Evolutionary conservation across 305 asterid genomes (phyloP).

Genomic region (Fraxinus paxiana): DNA sequence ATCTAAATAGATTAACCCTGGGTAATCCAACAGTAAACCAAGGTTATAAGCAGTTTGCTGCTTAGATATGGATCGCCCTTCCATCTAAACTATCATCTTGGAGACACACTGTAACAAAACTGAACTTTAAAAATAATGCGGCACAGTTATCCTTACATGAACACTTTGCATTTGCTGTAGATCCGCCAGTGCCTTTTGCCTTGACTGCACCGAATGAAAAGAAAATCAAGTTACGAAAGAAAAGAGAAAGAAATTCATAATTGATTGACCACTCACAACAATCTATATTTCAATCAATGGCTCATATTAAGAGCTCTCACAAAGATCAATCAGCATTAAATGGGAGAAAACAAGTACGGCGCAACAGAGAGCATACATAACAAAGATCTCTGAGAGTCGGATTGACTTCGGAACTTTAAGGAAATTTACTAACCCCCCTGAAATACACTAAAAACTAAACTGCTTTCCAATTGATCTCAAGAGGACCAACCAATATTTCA

Average conservation of each 20-base stretch:
- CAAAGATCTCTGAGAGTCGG: neutral
- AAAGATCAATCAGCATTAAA: neutral
- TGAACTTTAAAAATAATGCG: slow-evolving; percentile 13
- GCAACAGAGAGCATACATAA: neutral
- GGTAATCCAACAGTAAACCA: neutral
- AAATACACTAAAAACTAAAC: neutral
- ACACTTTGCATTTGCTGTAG: slow-evolving; percentile 75
- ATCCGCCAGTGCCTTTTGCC: slow-evolving; percentile 75
- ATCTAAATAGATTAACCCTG: slow-evolving; percentile 16
- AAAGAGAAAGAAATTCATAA: neutral
- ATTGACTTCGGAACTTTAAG: neutral
- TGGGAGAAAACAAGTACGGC: neutral
- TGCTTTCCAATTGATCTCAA: neutral
- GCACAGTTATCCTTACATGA: slow-evolving; percentile 54
- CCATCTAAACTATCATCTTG: slow-evolving; percentile 5
- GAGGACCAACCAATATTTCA: neutral
- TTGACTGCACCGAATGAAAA: slow-evolving; percentile 63
- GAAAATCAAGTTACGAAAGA: neutral
- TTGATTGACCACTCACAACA: neutral
- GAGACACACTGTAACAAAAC: slow-evolving; percentile 9
- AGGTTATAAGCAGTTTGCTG: slow-evolving; percentile 1
- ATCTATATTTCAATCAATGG: neutral
- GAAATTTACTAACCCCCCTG: neutral
- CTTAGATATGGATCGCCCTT: neutral
- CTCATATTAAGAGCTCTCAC: neutral